Evolutionary conservation across 2,329 filamentous ascomycete genomes (phyloP), one percentile per base, ranked within the genome.

Genomic region (Microdochium paspali): DNA sequence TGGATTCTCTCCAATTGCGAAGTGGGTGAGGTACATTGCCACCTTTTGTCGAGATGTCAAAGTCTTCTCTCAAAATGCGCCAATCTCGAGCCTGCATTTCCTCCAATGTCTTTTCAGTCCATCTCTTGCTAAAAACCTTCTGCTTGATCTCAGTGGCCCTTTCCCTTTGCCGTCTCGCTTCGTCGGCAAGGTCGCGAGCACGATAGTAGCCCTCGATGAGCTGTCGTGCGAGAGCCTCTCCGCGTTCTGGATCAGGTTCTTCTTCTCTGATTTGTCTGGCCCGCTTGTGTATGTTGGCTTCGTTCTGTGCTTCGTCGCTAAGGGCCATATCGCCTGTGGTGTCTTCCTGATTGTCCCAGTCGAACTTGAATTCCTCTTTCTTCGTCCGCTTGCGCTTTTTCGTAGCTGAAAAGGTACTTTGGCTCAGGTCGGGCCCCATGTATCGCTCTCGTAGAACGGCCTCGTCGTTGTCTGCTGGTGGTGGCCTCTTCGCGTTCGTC

Each of bases 21-120:
- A 98, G 97, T 1, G 93, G 93, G 58, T 97, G 91, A 1, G 93
- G 93, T 48, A 97, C 89, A 24, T 78, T 77, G 40, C 91, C 91
- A 49, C 93, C 93, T 66, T 95, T 97, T 9, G 90, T 96, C 35
- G 85, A 77, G 62, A 98, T 98, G 57, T 93, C 94, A 70, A 95
- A 97, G 66, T 98, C 90, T 66, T 97, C 93, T 69, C 97, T 98
- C 81, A 98, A 96, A 58, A 98, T 97, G 62, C 93, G 87, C 93
- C 93, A 98, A 67, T 98, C 93, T 63, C 93, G 79, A 68, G 97
- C 90, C 52, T 89, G 87, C 93, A 98, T 98, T 58, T 95, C 87
- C 13, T 87, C 82, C 52, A 97, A 72, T 52, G 77, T 79, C 80
- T 98, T 98, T 62, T 96, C 88, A 47, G 87, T 90, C 93, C 93